A percentile compares a stretch with the other conserved stretches of the same genome.
Evolutionary conservation across 352 stramenopile genomes (phyloP).

Genomic region (Thraustochytrium sp.): DNA sequence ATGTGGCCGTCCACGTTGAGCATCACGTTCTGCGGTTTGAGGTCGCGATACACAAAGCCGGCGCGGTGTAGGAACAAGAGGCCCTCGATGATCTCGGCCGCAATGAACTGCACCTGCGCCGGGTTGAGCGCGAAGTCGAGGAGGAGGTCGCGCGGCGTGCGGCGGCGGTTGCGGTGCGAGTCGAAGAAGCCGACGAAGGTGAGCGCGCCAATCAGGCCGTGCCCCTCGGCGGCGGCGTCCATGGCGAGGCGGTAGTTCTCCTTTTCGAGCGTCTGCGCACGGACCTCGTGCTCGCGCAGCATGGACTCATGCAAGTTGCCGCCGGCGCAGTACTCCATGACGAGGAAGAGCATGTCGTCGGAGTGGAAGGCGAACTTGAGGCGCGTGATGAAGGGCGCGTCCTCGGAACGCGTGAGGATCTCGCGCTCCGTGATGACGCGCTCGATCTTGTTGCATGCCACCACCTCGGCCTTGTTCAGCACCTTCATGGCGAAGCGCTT

Average conservation of each 20-base stretch:
- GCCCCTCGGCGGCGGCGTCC: slow-evolving; percentile 19
- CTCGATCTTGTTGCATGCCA: not conserved
- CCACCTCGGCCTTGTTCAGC: slow-evolving; percentile 36
- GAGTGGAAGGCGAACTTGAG: slow-evolving; percentile 41
- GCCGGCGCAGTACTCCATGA: slow-evolving; percentile 35
- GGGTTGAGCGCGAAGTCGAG: not conserved
- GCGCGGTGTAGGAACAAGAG: not conserved
- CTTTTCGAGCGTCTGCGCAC: not conserved
- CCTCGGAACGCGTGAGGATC: not conserved
- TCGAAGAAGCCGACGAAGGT: not conserved
- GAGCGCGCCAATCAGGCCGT: slow-evolving; percentile 17
- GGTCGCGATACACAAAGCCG: slow-evolving; percentile 48
- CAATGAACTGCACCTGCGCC: slow-evolving; percentile 21
- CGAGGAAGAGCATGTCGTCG: slow-evolving; percentile 39
- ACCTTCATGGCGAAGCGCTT: slow-evolving; percentile 45
- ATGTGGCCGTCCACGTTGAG: slow-evolving; percentile 70
- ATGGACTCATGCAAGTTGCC: slow-evolving; percentile 28
- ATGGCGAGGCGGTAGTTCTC: not conserved
- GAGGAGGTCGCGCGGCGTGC: not conserved
- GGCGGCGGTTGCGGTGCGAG: not conserved
- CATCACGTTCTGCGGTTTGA: slow-evolving; percentile 71
- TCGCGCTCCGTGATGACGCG: slow-evolving; percentile 27
- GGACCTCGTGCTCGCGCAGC: slow-evolving; percentile 33
- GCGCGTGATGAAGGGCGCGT: slow-evolving; percentile 9
- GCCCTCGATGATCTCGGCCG: slow-evolving; percentile 29